phyloP scores from a whole-genome alignment of 129 eudicot genomes.

The Saposhnikovia divaricata region DNA sequence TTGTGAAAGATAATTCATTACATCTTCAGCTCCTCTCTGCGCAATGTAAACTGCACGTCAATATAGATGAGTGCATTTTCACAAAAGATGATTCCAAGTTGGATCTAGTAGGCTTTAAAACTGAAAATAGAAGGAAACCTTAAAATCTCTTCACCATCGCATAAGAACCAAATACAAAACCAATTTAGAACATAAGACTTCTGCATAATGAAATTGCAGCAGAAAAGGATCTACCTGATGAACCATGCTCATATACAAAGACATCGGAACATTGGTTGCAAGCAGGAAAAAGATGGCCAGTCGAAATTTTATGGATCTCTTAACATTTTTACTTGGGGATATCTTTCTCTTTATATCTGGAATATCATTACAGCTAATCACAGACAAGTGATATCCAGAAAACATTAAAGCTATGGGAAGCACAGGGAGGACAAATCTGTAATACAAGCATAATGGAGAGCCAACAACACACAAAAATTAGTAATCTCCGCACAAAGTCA shows the following conservation, averaged over 20 bases:
- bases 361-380: constrained; percentile 21
- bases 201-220: not conserved
- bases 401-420: constrained; percentile 88
- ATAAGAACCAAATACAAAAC: not conserved
- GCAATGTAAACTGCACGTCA: constrained; percentile 8
- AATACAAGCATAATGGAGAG: constrained; percentile 17
- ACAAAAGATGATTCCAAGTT: not conserved
- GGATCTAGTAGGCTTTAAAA: not conserved
- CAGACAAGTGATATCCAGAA: constrained; percentile 66
- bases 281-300: constrained; percentile 49
- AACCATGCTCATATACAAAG: constrained; percentile 85
- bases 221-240: constrained; percentile 64
- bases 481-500: not conserved
- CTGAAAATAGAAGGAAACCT: not conserved
- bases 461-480: constrained; percentile 14
- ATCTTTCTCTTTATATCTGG: constrained; percentile 31
- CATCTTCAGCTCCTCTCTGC: constrained; percentile 91
- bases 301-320: constrained; percentile 36
- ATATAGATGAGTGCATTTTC: not conserved
- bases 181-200: not conserved
- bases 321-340: constrained; percentile 15
- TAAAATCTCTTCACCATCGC: not conserved
- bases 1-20: constrained; percentile 66
- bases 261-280: constrained; percentile 90
- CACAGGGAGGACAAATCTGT: constrained; percentile 96